These are phyloP conservation scores for Aspergillus egyptiacus DNA, from an alignment of 495 filamentous ascomycete species.

Conservation along the genomic window DNA sequence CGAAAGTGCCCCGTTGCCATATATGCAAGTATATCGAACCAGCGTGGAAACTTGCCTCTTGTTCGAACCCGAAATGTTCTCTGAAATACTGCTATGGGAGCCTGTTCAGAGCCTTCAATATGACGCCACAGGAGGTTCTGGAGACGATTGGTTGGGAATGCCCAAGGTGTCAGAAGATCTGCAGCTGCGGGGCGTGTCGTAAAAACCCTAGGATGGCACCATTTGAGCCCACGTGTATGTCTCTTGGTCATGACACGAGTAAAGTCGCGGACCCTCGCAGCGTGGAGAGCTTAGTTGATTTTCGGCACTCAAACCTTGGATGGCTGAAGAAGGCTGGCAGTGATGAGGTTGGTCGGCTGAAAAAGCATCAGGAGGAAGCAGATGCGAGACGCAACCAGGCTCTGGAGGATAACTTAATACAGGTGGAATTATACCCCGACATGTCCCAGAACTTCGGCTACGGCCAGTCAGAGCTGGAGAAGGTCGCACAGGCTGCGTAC, in stretches of 20 bases:
- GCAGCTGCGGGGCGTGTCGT: slow-evolving; percentile 77
- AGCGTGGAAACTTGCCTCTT: slow-evolving; percentile 74
- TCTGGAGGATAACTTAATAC: slow-evolving; percentile 33
- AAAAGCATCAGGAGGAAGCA: slow-evolving; percentile 45
- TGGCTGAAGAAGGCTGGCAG: slow-evolving; percentile 61
- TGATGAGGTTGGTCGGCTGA: slow-evolving; percentile 44
- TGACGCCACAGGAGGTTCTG: slow-evolving; percentile 73
- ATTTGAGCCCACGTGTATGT: slow-evolving; percentile 74
- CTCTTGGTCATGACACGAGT: slow-evolving; percentile 83
- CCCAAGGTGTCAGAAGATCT: slow-evolving; percentile 75
- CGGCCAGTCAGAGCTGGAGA: slow-evolving; percentile 23
- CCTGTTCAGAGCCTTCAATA: slow-evolving; percentile 82
- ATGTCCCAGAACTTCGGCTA: slow-evolving; percentile 22
- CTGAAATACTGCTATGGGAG: slow-evolving; percentile 81
- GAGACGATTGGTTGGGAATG: slow-evolving; percentile 77
- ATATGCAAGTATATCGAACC: slow-evolving; percentile 70
- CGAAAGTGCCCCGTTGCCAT: slow-evolving; percentile 57
- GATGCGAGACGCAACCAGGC: slow-evolving; percentile 40
- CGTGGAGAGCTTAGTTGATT: slow-evolving; percentile 80
- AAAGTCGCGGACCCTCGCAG: slow-evolving; percentile 84
- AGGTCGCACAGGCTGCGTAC: slow-evolving; percentile 21
- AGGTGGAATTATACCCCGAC: slow-evolving; percentile 23
- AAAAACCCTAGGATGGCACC: slow-evolving; percentile 52
- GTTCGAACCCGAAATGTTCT: slow-evolving; percentile 55
- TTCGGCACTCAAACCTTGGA: slow-evolving; percentile 70